phyloP scores from a whole-genome alignment of 495 filamentous ascomycete species.

The Parathielavia hyrcaniae region DNA sequence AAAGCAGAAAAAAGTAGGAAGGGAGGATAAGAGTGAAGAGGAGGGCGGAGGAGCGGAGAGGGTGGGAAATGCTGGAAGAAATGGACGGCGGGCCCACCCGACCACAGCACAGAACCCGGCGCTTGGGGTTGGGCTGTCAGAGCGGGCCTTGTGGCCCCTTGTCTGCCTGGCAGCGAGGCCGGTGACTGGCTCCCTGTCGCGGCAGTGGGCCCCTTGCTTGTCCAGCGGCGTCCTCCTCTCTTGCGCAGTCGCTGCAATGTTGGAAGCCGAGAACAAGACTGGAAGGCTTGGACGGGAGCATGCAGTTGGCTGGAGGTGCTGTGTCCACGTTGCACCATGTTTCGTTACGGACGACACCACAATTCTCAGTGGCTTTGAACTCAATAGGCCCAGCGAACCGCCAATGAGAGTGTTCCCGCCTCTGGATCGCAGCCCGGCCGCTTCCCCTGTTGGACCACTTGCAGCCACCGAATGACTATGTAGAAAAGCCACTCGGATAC shows the following conservation, averaged over 20 bases:
- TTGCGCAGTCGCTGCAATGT: slow-evolving; percentile 21
- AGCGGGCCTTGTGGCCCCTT: slow-evolving; percentile 20
- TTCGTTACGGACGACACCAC: neutral
- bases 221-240: slow-evolving; percentile 12
- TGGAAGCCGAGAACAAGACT: slow-evolving; percentile 2
- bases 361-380: no score
- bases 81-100: slow-evolving; percentile 18
- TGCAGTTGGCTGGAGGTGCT: slow-evolving; percentile 26
- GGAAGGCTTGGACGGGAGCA: slow-evolving; percentile 22
- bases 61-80: slow-evolving; percentile 27
- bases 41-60: slow-evolving; percentile 18
- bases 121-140: slow-evolving; percentile 33
- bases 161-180: slow-evolving; percentile 11
- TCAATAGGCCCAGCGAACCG: no score
- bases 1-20: slow-evolving; percentile 17
- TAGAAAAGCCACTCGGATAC: slow-evolving; percentile 7
- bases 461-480: neutral
- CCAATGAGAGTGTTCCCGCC: no score
- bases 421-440: no score
- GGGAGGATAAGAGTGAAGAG: slow-evolving; percentile 15
- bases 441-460: no score
- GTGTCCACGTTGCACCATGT: slow-evolving; percentile 3
- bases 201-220: slow-evolving; percentile 17
- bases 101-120: slow-evolving; percentile 21
- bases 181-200: slow-evolving; percentile 17